Evolutionary conservation across 78 protist species (phyloP).

Genomic region (Pigoraptor vietnamica): DNA sequence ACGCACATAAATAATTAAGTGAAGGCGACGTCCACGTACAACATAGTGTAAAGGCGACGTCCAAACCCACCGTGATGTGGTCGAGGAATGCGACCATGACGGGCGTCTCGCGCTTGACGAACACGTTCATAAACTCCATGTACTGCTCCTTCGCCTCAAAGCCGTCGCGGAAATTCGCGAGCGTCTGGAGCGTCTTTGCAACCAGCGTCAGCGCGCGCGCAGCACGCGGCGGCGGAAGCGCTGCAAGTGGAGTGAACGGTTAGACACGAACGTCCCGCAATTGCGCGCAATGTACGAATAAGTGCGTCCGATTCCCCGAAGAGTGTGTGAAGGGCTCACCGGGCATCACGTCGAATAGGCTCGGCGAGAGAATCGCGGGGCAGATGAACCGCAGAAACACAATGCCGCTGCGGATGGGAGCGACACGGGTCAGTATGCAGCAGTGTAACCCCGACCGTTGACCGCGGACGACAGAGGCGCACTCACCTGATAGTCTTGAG

Average conservation of each 20-base stretch:
- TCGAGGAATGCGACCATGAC: background rate
- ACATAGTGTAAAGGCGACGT: background rate
- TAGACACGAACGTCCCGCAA: background rate
- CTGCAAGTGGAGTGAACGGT: background rate
- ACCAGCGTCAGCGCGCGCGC: constrained; percentile 55
- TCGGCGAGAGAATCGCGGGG: constrained; percentile 76
- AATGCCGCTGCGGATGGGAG: constrained; percentile 35
- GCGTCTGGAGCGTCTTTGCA: constrained; percentile 58
- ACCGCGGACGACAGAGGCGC: background rate
- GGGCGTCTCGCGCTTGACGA: background rate
- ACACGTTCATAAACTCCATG: constrained; percentile 45
- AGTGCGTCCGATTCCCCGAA: background rate
- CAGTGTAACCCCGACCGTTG: background rate
- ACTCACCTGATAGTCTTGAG: background rate
- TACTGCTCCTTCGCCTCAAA: constrained; percentile 49
- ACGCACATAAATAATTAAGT: too few relatives aligned
- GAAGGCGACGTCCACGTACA: too few relatives aligned
- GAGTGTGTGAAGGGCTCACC: constrained; percentile 3
- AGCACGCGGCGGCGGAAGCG: constrained; percentile 26
- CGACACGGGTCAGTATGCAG: background rate
- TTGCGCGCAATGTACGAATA: background rate
- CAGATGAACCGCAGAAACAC: constrained; percentile 69
- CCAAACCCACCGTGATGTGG: background rate
- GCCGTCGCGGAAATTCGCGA: constrained; percentile 42
- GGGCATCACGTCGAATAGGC: constrained; percentile 61